Evolutionary conservation across 768 basidiomycete species (phyloP), one percentile per base, ranked within the genome.

Genomic region (Favolaschia claudopus): DNA sequence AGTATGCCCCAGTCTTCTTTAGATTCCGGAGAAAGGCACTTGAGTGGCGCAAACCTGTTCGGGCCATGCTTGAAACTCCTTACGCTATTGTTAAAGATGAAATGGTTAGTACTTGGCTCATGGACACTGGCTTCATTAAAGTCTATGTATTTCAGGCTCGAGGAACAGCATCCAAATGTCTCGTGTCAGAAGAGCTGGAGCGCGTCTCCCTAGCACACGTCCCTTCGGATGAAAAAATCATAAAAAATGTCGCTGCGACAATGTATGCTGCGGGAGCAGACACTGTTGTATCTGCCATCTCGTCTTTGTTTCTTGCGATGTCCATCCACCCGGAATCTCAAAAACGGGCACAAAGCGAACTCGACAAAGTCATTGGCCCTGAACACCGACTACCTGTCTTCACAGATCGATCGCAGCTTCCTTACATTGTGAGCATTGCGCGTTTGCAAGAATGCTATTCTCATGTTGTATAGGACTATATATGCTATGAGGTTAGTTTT

Each of bases 161-260:
- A 28, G 76, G 79, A 13, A 62, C 53, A 15, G 71, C 72, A 1
- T 56, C 69, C 22, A 60, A 69, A 28, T 80, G 72, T 63, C 67
- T 81, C 44, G 74, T 77, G 13, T 68, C 72, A n/a, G 65, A 70
- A 14, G 78, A 79, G 34, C 64, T 81, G 6, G 77, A 77, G 47
- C 65, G 58, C 20, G 62, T 72, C 52, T 51, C 57, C n/a, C 31
- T 34, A 19, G 24, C 55, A 27, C 28, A 66, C 32, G 69, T 73
- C 52, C 61, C 68, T 33, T 66, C 66, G 29, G 69, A 76, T 31
- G 79, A 79, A 62, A 67, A 68, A 5, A 64, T 76, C 29, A 74
- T 81, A 4, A 79, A 74, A 60, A 80, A 80, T 47, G 75, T 78
- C 12, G 76, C 79, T 9, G 80, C 75, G 5, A 80, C 79, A 20